Evolutionary conservation across 768 basidiomycete species (phyloP).

Genomic region (button mushroom (Agaricus bisporus)): DNA sequence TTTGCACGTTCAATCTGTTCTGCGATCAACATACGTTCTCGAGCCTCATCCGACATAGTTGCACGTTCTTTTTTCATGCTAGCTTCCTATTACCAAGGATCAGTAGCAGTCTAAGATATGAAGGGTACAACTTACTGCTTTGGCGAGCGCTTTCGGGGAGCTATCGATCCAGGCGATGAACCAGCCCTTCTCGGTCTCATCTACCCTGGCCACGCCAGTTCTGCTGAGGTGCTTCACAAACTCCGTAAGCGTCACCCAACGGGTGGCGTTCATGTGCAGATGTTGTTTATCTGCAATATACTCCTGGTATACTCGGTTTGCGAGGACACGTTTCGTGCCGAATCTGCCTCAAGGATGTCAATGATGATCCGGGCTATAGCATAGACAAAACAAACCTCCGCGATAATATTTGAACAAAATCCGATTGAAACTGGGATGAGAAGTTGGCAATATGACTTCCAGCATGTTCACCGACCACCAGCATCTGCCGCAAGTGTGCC

Average conservation of each 20-base stretch:
- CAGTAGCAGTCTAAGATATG: conserved; percentile 1
- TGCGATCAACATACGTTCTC: conserved; percentile 82
- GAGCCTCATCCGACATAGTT: conserved; percentile 89
- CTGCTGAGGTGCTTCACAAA: conserved; percentile 88
- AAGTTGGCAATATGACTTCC: conserved; percentile 89
- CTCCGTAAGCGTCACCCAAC: conserved; percentile 97
- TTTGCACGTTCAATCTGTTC: conserved; percentile 92
- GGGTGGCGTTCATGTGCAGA: conserved; percentile 97
- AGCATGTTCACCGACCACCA: conserved; percentile 92
- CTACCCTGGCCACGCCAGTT: conserved; percentile 81
- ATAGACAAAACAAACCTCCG: conserved; percentile 50
- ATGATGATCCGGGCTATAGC: conserved; percentile 4
- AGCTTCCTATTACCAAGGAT: conserved; percentile 49
- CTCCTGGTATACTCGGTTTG: conserved; percentile 96
- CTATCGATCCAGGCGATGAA: conserved; percentile 97
- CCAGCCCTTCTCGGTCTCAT: conserved; percentile 99
- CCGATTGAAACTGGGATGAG: conserved; percentile 81
- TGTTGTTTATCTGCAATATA: conserved; percentile 93
- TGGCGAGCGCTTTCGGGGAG: conserved; percentile 89
- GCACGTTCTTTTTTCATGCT: conserved; percentile 87
- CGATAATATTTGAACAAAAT: conserved; percentile 87
- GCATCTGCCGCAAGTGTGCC: conserved; percentile 92
- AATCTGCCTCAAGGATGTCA: conserved; percentile 39
- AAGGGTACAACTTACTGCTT: conserved; percentile 50
- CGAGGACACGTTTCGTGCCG: conserved; percentile 90